Base-by-base conservation (phyloP, 768 basidiomycete genomes). In the Xerocomellus intermedius region DNA sequence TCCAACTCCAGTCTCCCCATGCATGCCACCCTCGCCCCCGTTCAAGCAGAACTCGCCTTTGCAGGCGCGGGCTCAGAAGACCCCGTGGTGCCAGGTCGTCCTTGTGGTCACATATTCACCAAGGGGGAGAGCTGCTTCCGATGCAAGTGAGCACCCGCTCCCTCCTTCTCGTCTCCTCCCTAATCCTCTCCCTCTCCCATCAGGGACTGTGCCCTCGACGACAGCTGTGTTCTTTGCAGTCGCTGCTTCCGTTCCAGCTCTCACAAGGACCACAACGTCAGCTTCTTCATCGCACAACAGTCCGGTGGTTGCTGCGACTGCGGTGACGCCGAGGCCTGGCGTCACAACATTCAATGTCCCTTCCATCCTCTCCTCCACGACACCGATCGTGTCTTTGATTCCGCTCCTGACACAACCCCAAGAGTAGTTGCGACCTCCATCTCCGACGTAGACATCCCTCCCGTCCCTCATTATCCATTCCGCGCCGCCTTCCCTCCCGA, bases 291-390 rank as follows among this genome's bases (percentile, higher is more conserved):
- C 61, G 87, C 90, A 8, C 91, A 91, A 54, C 94, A 97, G 62
- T 87, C 90, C 0, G 90, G 94, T 8, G 91, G 94, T 5, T 94
- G 91, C 62, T 99, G 97, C 67, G 94, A 98, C 71, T 98, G 96
- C 63, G 94, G 94, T 16, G 95, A 98, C 64, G 77, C 81, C 22
- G 89, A 96, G 64, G 91, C 92, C 2, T 98, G 94, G 94, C 80
- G 85, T 33, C 64, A 67, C 6, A 75, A 82, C 6, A 79, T 90
- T 16, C 70, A 76, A 13, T 95, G 93, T 68, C 84, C 86, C 0
- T 82, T 82, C 64, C 92, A 96, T 64, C 91, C 92, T 13, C 79
- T 84, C 35, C 66, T 71, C 52, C 60, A 52, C 42, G 67, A 64
- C 9, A 12, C 57, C 2, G 57, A 65, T 43, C 50, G 17, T 0